Conservation (phyloP, 257 asterid genomes). For the Ballota nigra region DNA sequence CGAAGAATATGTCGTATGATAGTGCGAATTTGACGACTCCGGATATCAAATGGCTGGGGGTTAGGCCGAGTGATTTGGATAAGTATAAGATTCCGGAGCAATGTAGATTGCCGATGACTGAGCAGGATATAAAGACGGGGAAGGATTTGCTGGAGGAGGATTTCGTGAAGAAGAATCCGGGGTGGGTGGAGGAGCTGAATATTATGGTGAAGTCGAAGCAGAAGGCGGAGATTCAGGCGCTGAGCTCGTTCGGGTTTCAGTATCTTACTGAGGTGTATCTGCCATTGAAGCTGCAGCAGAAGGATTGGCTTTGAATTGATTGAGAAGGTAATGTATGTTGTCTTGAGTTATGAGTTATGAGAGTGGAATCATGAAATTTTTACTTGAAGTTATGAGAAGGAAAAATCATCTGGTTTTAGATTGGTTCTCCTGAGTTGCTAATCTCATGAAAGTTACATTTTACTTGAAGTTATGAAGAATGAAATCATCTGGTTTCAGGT, state of each 20-base stretch:
- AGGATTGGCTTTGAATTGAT: slow-evolving; percentile 74
- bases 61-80: slow-evolving; percentile 81
- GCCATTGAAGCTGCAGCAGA: slow-evolving; percentile 86
- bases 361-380: no score
- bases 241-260: slow-evolving; percentile 91
- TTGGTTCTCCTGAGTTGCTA: no score
- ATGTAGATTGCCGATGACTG: slow-evolving; percentile 88
- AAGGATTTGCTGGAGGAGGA: slow-evolving; percentile 89
- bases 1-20: slow-evolving; percentile 92
- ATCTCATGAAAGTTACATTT: no score
- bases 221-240: slow-evolving; percentile 93
- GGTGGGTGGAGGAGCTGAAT: slow-evolving; percentile 91
- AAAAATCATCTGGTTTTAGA: no score
- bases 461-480: no score
- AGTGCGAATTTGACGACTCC: slow-evolving; percentile 82
- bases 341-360: background rate
- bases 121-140: slow-evolving; percentile 85
- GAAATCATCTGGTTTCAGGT: no score
- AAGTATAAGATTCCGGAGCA: slow-evolving; percentile 85
- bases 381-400: no score
- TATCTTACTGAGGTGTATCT: slow-evolving; percentile 86
- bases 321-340: background rate
- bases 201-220: slow-evolving; percentile 88
- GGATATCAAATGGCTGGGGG: slow-evolving; percentile 88
- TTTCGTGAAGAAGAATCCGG: slow-evolving; percentile 91